These are phyloP conservation scores for Sindora glabra DNA, from an alignment of 306 rosid species.

Conservation along the genomic window DNA sequence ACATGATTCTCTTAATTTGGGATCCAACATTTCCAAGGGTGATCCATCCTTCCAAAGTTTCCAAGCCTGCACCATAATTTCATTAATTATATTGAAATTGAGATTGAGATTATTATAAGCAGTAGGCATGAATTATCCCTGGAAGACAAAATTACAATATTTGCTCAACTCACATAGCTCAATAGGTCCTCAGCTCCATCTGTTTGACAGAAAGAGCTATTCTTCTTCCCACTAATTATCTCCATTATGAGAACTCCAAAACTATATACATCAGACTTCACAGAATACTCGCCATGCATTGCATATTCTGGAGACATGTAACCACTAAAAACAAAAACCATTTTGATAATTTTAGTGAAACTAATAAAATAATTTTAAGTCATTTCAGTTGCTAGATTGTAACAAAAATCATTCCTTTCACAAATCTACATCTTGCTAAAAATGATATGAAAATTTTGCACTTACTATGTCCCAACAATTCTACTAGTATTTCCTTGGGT, in stretches of 20 bases:
- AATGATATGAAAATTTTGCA: neutral
- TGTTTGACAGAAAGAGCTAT: slow-evolving; percentile 10
- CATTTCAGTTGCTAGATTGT: too few species aligned
- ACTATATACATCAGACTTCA: slow-evolving; percentile 19
- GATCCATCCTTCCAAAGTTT: slow-evolving; percentile 25
- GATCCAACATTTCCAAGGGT: slow-evolving; percentile 23
- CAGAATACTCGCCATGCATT: slow-evolving; percentile 16
- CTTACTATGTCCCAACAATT: slow-evolving; percentile 50
- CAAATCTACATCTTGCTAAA: too few species aligned
- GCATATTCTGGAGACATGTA: slow-evolving; percentile 20
- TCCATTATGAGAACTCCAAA: slow-evolving; percentile 26
- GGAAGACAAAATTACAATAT: neutral
- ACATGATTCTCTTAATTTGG: slow-evolving; percentile 11
- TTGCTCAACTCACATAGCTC: slow-evolving; percentile 24
- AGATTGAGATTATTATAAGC: neutral
- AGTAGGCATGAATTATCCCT: neutral
- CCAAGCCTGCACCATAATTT: slow-evolving; percentile 26
- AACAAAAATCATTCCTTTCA: too few species aligned
- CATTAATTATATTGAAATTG: neutral
- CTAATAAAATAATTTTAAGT: too few species aligned
- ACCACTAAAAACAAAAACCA: neutral
- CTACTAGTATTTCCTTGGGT: slow-evolving; percentile 23
- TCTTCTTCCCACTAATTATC: slow-evolving; percentile 35
- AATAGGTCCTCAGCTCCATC: slow-evolving; percentile 9
- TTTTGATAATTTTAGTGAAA: too few species aligned